These are phyloP conservation scores for Lentinus brumalis DNA, from an alignment of 768 basidiomycete species.

Conservation along the genomic window DNA sequence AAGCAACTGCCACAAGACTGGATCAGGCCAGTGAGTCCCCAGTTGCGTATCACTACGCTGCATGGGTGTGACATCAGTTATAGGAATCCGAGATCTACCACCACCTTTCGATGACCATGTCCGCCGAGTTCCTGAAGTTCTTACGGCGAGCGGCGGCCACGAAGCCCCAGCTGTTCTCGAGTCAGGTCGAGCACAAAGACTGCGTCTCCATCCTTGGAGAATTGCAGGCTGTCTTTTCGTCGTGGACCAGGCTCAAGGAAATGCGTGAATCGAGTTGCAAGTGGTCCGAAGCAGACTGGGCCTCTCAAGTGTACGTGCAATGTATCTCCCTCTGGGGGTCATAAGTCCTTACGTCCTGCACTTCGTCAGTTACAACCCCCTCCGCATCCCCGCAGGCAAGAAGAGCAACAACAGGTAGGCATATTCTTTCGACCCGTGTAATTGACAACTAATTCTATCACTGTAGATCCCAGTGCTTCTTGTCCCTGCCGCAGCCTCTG, in stretches of 20 bases:
- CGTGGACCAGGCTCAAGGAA: constrained; percentile 45
- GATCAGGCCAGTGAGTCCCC: constrained; percentile 40
- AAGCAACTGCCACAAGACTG: constrained; percentile 43
- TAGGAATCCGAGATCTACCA: no score
- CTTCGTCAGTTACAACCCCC: constrained; percentile 44
- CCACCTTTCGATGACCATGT: background rate
- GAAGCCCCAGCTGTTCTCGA: constrained; percentile 44
- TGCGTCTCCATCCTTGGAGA: constrained; percentile 36
- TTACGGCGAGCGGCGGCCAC: constrained; percentile 34
- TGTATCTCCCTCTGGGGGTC: background rate
- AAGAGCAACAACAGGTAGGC: constrained; percentile 46
- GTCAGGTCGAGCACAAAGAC: constrained; percentile 20
- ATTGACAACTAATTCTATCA: background rate
- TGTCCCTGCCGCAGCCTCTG: constrained; percentile 51
- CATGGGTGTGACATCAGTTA: background rate
- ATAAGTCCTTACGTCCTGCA: no score
- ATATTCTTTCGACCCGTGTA: background rate
- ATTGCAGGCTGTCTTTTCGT: constrained; percentile 42
- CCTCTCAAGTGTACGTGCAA: constrained; percentile 50
- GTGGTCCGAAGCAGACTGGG: constrained; percentile 57
- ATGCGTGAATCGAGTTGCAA: constrained; percentile 50
- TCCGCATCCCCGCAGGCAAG: constrained; percentile 48
- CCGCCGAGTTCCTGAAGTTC: constrained; percentile 26
- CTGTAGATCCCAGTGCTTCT: constrained; percentile 48
- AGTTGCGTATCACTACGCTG: background rate